Conservation (phyloP, 352 stramenopile species). For the Pseudoperonospora humuli region DNA sequence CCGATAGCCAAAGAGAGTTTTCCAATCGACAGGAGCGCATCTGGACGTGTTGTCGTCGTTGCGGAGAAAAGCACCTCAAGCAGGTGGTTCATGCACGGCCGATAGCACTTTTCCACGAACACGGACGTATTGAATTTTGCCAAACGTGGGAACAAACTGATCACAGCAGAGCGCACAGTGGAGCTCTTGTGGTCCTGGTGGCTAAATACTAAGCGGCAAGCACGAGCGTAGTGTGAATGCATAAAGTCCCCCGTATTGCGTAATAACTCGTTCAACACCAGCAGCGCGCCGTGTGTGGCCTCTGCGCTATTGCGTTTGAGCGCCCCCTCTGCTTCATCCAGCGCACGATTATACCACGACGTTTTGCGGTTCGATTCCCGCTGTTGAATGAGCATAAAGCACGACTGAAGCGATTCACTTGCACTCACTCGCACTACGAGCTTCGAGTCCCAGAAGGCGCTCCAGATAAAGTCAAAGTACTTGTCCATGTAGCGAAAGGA, state of each 20-base stretch:
- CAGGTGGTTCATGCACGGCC: slow-evolving; percentile 75
- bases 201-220: slow-evolving; percentile 68
- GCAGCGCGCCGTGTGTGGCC: slow-evolving; percentile 66
- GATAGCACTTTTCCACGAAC: slow-evolving; percentile 81
- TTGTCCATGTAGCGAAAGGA: slow-evolving; percentile 84
- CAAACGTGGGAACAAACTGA: slow-evolving; percentile 76
- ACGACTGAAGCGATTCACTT: slow-evolving; percentile 77
- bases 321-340: slow-evolving; percentile 69
- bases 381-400: slow-evolving; percentile 82
- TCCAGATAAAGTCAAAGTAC: slow-evolving; percentile 89
- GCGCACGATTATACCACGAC: slow-evolving; percentile 67
- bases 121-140: slow-evolving; percentile 86
- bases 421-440: slow-evolving; percentile 71
- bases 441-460: slow-evolving; percentile 80
- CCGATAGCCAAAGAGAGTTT: slow-evolving; percentile 81
- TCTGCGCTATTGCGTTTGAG: slow-evolving; percentile 75
- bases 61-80: slow-evolving; percentile 77
- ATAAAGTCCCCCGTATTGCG: slow-evolving; percentile 86
- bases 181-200: slow-evolving; percentile 75
- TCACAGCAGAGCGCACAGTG: slow-evolving; percentile 72
- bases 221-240: slow-evolving; percentile 71
- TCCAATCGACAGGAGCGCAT: slow-evolving; percentile 77
- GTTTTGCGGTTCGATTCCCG: slow-evolving; percentile 83
- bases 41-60: slow-evolving; percentile 65
- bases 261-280: slow-evolving; percentile 83